Conservation (phyloP, 129 eudicot genomes). For the Lactuca sativa region DNA sequence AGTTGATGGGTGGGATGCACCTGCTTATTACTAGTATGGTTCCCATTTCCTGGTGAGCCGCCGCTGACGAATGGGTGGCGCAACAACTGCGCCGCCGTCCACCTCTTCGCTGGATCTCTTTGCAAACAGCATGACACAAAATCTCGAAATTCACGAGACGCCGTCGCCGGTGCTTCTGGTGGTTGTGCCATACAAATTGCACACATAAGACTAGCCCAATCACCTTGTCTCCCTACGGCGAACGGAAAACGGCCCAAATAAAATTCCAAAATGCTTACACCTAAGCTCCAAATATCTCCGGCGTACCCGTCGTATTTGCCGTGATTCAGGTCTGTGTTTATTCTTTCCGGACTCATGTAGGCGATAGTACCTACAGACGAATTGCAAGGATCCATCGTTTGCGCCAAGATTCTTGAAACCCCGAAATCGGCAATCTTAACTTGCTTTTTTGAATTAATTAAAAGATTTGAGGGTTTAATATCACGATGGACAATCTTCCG, state of each 20-base stretch:
- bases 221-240: conserved; percentile 66
- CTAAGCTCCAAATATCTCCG: conserved; percentile 91
- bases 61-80: conserved; percentile 41
- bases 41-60: conserved; percentile 17
- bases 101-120: conserved; percentile 69
- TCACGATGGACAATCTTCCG: conserved; percentile 77
- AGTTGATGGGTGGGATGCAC: conserved; percentile 38
- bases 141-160: conserved; percentile 64
- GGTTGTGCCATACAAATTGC: conserved; percentile 86
- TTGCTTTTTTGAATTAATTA: conserved; percentile 45
- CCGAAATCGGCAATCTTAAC: conserved; percentile 91
- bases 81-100: conserved; percentile 68
- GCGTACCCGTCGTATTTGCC: conserved; percentile 80
- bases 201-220: conserved; percentile 89
- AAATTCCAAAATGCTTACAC: conserved; percentile 79
- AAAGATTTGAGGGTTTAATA: conserved; percentile 75
- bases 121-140: conserved; percentile 69
- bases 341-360: conserved; percentile 90
- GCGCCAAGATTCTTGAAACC: conserved; percentile 55
- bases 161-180: conserved; percentile 74
- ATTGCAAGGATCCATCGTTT: conserved; percentile 81
- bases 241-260: conserved; percentile 79
- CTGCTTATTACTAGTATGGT: conserved; percentile 17
- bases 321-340: conserved; percentile 78
- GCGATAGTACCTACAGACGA: conserved; percentile 89